Base-by-base conservation (phyloP, 108 stramenopile genomes). In the Pseudonitzschia delicatissima region DNA sequence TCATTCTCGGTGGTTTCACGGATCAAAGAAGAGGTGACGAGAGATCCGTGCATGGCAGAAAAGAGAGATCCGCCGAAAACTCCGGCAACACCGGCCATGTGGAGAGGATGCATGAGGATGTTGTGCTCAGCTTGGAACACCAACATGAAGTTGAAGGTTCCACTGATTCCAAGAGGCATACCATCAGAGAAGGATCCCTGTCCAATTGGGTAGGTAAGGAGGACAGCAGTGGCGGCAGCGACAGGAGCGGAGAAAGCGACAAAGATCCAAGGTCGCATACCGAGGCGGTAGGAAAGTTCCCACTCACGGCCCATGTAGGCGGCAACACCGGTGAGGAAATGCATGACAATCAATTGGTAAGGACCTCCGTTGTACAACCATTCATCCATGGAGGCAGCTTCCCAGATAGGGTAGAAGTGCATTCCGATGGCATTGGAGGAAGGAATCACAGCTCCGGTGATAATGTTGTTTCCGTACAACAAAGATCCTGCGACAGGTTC, bases 401-500 rank as follows among this genome's bases (percentile, higher is more conserved):
- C 72, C 72, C 72, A 73, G 34, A 73, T 58, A 8, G 72, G 72
- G 65, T 73, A 73, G 27, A 73, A 73, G 57, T 73, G 72, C 72
- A 73, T 73, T 8, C 72, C 72, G 31, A 73, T 73, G 42, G 72
- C 72, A 45, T 73, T 73, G 27, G 71, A 73, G 31, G 66, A 67
- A 35, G 72, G 72, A 25, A 73, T 66, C 35, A 73, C 66, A 44
- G 72, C 52, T 4, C 66, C 72, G 13, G 72, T 67, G 47, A 73
- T 73, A 23, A 73, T 73, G 72, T 73, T 73, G 66, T 73, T 73
- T 59, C 72, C 72, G 57, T 73, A 73, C 8, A 73, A 33, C 31
- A 73, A 49, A 45, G 72, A 73, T 73, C 72, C 72, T 5, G 72
- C 72, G 40, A 73, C 72, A 18, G 72, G 72, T 40, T 73, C 72